A percentile compares a stretch with the other conserved stretches of the same genome.
Conservation (phyloP, 306 rosid genomes). For the Cucurbita argyrosperma region DNA sequence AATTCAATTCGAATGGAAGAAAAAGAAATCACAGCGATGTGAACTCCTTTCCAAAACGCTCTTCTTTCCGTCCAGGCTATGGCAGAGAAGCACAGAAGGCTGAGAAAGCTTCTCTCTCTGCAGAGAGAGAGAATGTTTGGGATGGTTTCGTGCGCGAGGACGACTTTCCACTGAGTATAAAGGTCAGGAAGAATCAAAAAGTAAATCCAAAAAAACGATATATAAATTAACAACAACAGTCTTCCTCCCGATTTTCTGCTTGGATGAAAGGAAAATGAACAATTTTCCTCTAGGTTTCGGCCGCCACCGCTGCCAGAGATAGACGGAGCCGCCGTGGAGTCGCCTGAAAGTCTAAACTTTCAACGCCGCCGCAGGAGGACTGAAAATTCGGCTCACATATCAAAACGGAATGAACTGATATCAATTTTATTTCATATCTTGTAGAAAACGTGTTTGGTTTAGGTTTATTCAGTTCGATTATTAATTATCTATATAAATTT, state of each 20-base stretch:
- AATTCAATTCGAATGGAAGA: neutral
- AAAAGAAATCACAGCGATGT: neutral
- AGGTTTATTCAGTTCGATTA: neutral
- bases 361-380: neutral
- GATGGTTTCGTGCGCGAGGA: neutral
- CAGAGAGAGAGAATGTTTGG: constrained; percentile 1
- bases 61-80: neutral
- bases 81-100: neutral
- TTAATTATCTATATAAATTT: no score
- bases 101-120: neutral
- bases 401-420: neutral
- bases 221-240: neutral
- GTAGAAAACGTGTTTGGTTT: neutral
- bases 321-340: neutral
- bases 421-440: neutral
- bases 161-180: constrained; percentile 6
- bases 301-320: neutral
- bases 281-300: neutral
- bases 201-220: neutral
- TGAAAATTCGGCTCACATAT: neutral
- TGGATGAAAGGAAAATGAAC: neutral
- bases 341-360: neutral
- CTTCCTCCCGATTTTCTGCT: neutral
- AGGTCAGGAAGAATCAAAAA: neutral
- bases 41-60: neutral